Evolutionary conservation across 345 rosid species (phyloP).

Genomic region (Populus alba): DNA sequence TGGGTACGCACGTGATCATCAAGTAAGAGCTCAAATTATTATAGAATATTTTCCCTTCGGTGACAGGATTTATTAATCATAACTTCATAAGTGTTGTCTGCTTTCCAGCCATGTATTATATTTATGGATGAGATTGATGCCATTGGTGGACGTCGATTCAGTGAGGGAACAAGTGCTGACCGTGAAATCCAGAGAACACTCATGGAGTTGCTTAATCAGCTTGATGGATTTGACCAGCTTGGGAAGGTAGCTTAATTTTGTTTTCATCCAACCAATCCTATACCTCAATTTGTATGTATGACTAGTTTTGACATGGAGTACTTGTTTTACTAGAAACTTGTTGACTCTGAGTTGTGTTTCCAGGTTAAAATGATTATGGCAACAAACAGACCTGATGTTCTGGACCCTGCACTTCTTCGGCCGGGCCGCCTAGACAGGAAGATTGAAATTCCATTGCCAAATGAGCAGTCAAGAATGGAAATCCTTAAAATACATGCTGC

Average conservation of each 20-base stretch:
- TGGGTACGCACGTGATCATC: conserved; percentile 97
- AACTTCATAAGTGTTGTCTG: background rate
- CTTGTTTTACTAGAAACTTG: background rate
- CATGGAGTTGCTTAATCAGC: conserved; percentile 97
- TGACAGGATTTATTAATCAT: background rate
- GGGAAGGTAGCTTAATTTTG: conserved; percentile 64
- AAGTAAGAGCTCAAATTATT: conserved; percentile 43
- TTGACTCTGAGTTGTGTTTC: background rate
- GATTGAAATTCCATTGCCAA: conserved; percentile 95
- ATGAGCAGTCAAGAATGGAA: conserved; percentile 96
- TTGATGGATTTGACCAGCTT: conserved; percentile 97
- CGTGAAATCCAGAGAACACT: conserved; percentile 99
- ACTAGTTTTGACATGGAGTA: background rate
- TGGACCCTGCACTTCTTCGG: conserved; percentile 96
- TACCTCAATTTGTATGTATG: background rate
- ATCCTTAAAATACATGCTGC: conserved; percentile 97
- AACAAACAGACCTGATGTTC: conserved; percentile 96
- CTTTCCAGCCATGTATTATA: conserved; percentile 81
- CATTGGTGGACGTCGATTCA: conserved; percentile 97
- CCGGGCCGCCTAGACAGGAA: conserved; percentile 92
- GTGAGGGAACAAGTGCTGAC: conserved; percentile 98
- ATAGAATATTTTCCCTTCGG: background rate
- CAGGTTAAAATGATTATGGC: conserved; percentile 99
- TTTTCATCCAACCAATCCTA: background rate
- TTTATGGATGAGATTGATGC: conserved; percentile 99